Evolutionary conservation across 2,329 filamentous ascomycete genomes (phyloP).

Genomic region (Leptosphaerulina australis): DNA sequence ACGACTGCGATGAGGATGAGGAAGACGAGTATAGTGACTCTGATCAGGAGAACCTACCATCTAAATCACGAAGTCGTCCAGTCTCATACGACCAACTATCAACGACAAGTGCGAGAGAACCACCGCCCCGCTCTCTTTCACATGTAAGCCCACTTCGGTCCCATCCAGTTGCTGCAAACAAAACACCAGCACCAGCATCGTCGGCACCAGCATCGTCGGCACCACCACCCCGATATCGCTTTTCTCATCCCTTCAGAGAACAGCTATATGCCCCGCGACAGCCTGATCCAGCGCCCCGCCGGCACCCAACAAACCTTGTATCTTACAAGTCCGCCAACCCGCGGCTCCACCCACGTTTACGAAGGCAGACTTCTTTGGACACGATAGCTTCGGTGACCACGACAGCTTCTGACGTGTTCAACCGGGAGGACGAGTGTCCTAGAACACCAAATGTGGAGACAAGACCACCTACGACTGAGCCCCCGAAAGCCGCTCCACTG

Average conservation of each 20-base stretch:
- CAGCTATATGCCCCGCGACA: slow-evolving; percentile 12
- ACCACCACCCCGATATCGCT: slow-evolving; percentile 4
- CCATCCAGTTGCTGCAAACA: slow-evolving; percentile 19
- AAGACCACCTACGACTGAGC: neutral
- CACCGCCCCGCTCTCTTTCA: slow-evolving; percentile 17
- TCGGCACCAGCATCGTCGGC: slow-evolving; percentile 7
- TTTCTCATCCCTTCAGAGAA: slow-evolving; percentile 20
- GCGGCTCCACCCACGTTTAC: slow-evolving; percentile 30
- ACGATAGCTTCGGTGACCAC: slow-evolving; percentile 43
- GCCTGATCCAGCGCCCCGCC: slow-evolving; percentile 21
- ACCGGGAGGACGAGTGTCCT: slow-evolving; percentile 23
- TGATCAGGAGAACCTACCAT: slow-evolving; percentile 25
- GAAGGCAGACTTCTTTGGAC: slow-evolving; percentile 38
- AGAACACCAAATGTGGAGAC: slow-evolving; percentile 12
- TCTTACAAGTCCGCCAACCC: slow-evolving; percentile 29
- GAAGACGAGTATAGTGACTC: slow-evolving; percentile 10
- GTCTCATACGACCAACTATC: neutral
- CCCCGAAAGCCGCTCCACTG: slow-evolving; percentile 3
- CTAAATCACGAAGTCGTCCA: slow-evolving; percentile 25
- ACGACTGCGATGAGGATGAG: neutral
- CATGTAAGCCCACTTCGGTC: slow-evolving; percentile 29
- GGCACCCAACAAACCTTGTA: slow-evolving; percentile 23
- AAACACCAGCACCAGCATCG: slow-evolving; percentile 5
- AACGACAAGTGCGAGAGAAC: slow-evolving; percentile 1
- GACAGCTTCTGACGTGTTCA: slow-evolving; percentile 21